phyloP scores from a whole-genome alignment of 257 asterid species.

The Solanum tarapatanum region DNA sequence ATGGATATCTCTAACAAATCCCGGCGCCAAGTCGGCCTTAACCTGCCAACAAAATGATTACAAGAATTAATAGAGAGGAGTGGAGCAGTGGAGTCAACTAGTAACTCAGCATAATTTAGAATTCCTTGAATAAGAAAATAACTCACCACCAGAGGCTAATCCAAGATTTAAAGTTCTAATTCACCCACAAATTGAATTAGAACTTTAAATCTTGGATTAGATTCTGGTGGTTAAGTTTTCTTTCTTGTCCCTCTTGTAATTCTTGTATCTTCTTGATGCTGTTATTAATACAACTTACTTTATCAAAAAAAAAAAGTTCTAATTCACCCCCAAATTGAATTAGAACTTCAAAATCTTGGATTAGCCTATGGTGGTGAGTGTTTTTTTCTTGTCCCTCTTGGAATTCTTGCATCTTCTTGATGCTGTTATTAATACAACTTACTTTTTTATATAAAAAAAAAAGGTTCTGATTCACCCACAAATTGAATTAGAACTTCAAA shows the following conservation, averaged over 20 bases:
- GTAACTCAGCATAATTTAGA: not conserved
- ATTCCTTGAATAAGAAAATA: not conserved
- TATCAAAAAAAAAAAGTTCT: not conserved
- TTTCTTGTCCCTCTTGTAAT: too few species aligned
- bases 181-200: not conserved
- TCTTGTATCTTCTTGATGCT: too few species aligned
- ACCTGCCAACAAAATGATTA: conserved; percentile 34
- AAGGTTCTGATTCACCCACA: not conserved
- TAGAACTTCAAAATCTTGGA: too few species aligned
- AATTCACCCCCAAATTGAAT: not conserved
- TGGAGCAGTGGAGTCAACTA: not conserved
- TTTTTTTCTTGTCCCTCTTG: too few species aligned
- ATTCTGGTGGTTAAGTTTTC: too few species aligned
- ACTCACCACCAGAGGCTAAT: not conserved
- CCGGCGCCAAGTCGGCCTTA: conserved; percentile 57
- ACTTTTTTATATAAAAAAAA: too few species aligned
- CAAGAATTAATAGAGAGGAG: conserved; percentile 3
- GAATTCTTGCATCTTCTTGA: too few species aligned
- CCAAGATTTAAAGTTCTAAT: not conserved
- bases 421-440: too few species aligned
- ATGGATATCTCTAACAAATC: conserved; percentile 67
- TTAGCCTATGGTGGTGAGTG: too few species aligned
- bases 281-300: too few species aligned
- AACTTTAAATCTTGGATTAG: too few species aligned
- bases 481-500: too few species aligned